Percentiles rank a stretch among this genome's conserved stretches.
Evolutionary conservation across 2,329 filamentous ascomycete species (phyloP).

Genomic region (Talaromyces islandicus): DNA sequence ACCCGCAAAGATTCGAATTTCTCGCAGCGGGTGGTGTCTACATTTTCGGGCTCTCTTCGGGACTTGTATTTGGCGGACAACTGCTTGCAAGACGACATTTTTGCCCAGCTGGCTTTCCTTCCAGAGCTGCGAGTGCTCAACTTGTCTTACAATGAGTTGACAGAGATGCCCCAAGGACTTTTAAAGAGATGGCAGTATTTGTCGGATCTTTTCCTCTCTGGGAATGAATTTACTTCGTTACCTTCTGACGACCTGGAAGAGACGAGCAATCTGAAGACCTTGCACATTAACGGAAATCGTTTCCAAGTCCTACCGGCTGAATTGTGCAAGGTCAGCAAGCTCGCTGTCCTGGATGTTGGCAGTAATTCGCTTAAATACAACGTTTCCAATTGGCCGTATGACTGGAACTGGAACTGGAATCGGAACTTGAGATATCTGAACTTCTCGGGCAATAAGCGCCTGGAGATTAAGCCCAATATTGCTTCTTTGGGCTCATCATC

Average conservation of each 20-base stretch:
- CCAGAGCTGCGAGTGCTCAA: constrained; percentile 84
- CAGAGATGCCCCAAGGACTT: constrained; percentile 82
- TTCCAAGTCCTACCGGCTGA: constrained; percentile 96
- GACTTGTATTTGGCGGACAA: constrained; percentile 91
- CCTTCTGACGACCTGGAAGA: constrained; percentile 94
- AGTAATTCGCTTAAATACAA: constrained; percentile 98
- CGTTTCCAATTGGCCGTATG: constrained; percentile 96
- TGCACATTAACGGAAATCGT: constrained; percentile 96
- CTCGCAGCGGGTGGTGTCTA: constrained; percentile 71
- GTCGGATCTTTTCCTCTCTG: constrained; percentile 87
- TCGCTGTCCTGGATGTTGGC: constrained; percentile 87
- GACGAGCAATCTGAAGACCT: constrained; percentile 74
- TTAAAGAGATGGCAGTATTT: constrained; percentile 87
- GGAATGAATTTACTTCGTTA: constrained; percentile 85
- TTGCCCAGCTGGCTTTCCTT: constrained; percentile 80
- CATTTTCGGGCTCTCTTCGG: constrained; percentile 79
- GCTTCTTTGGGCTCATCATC: constrained; percentile 48
- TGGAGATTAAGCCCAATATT: constrained; percentile 75
- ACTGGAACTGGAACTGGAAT: constrained; percentile 99
- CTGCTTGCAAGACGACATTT: constrained; percentile 86
- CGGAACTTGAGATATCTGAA: constrained; percentile 92
- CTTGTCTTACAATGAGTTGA: constrained; percentile 88
- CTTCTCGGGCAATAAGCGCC: constrained; percentile 88
- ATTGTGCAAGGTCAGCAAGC: constrained; percentile 85
- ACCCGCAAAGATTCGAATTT: constrained; percentile 82